Base-by-base conservation (phyloP, 352 stramenopile genomes). In the Pythium insidiosum region DNA sequence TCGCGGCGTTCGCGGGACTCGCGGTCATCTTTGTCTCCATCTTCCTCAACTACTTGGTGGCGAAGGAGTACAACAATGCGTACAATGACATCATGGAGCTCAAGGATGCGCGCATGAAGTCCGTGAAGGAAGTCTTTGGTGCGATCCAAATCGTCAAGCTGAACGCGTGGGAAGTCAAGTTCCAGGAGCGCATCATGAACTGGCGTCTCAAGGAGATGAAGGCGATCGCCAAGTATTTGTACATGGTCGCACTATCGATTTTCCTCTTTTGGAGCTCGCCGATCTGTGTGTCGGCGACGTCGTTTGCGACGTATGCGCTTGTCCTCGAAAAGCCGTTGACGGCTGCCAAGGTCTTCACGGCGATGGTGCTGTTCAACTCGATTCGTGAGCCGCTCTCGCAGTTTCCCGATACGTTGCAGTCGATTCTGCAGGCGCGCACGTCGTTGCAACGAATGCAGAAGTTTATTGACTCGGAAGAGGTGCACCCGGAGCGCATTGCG, bases 71-170 rank as follows among this genome's bases (percentile, higher is more conserved):
- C 37, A 46, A n/a, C 1, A n/a, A 28, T 19, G 47, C 44, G 4
- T 60, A 36, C 34, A 33, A 56, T 10, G 30, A 21, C 29, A 61
- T 68, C 39, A 61, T 73, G 39, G 43, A 37, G 16, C 36, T 28
- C 38, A 77, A 71, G 28, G 66, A 77, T 30, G 42, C 24, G 3
- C 66, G 66, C 21, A 68, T 73, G 56, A 73, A 68, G 41, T 46
- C 51, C 11, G 38, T 77, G 11, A 71, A 73, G 20, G 63, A 81
- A 35, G 37, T 73, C 1, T 63, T 72, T 36, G 43, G 44, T 12
- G 56, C 63, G 9, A 94, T 95, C 47, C 73, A 86, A 24, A 80
- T 95, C 44, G 79, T 95, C 61, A 97, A 97, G 63, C 89, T 95
- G 44, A 93, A 94, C 57, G 78, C 78, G 10, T 97, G 82, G 81